These are phyloP conservation scores for Fistulina hepatica DNA, from an alignment of 1,284 basidiomycete genomes.

Conservation along the genomic window DNA sequence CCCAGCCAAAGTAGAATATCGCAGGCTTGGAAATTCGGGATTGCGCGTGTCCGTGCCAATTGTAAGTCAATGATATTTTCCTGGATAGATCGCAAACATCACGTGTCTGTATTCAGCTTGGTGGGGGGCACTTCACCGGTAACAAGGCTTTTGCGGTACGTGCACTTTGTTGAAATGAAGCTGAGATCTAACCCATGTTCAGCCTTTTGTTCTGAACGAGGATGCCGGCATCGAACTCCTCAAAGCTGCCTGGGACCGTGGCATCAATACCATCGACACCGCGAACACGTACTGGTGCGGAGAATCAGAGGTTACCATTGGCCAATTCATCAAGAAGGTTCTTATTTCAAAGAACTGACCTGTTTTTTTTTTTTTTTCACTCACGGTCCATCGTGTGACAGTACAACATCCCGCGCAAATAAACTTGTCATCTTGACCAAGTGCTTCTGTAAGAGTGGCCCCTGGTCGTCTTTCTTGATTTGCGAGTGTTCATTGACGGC, in stretches of 20 bases:
- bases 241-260: constrained; percentile 36
- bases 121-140: constrained; percentile 40
- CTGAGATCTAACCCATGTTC: not conserved
- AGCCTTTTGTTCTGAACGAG: constrained; percentile 36
- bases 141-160: constrained; percentile 26
- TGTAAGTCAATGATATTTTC: constrained; percentile 14
- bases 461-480: too few species aligned
- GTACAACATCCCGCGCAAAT: constrained; percentile 6
- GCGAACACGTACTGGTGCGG: constrained; percentile 14
- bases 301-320: constrained; percentile 23
- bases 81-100: not conserved
- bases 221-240: constrained; percentile 29
- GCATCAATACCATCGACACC: constrained; percentile 33
- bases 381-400: constrained; percentile 1
- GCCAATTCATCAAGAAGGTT: constrained; percentile 25
- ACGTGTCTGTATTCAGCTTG: constrained; percentile 21
- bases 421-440: constrained; percentile 10
- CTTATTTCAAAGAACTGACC: constrained; percentile 1
- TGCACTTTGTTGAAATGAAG: not conserved
- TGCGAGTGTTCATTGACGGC: not conserved
- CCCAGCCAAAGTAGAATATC: constrained; percentile 1
- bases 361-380: not conserved
- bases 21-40: constrained; percentile 28
- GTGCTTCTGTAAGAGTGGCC: constrained; percentile 13
- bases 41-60: constrained; percentile 37